phyloP scores from a whole-genome alignment of 2,329 filamentous ascomycete species.

The Cladosporium cucumerinum region DNA sequence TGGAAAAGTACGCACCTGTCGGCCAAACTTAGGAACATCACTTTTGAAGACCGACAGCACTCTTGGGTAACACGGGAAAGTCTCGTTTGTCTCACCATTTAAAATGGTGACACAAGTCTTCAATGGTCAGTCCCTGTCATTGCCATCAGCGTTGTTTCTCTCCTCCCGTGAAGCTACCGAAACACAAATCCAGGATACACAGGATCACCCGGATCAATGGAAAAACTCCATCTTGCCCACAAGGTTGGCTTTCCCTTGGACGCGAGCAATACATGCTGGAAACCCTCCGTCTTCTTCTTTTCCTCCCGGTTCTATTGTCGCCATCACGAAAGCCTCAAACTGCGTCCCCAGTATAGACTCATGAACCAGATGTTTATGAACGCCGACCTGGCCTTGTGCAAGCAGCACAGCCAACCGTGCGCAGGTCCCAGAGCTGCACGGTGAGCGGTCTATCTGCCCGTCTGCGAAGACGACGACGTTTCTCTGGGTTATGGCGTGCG shows the following conservation, averaged over 20 bases:
- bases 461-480: slow-evolving; percentile 36
- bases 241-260: neutral
- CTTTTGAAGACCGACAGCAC: neutral
- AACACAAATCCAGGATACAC: slow-evolving; percentile 7
- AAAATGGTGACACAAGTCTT: neutral
- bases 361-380: neutral
- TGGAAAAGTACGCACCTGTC: neutral
- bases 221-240: neutral
- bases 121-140: neutral
- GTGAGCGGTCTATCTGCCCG: slow-evolving; percentile 47
- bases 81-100: neutral
- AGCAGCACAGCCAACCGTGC: slow-evolving; percentile 30
- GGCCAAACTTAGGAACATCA: too few relatives aligned
- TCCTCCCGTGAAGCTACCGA: neutral
- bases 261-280: neutral
- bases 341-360: slow-evolving; percentile 1
- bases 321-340: slow-evolving; percentile 1
- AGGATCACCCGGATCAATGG: neutral
- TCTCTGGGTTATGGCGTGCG: slow-evolving; percentile 9
- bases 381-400: neutral
- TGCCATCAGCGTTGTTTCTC: neutral
- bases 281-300: neutral
- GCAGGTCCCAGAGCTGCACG: slow-evolving; percentile 34
- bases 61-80: too few relatives aligned
- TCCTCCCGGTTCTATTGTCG: neutral